Conservation (phyloP, 2,329 filamentous ascomycete species). For the Fusarium nelsonii region DNA sequence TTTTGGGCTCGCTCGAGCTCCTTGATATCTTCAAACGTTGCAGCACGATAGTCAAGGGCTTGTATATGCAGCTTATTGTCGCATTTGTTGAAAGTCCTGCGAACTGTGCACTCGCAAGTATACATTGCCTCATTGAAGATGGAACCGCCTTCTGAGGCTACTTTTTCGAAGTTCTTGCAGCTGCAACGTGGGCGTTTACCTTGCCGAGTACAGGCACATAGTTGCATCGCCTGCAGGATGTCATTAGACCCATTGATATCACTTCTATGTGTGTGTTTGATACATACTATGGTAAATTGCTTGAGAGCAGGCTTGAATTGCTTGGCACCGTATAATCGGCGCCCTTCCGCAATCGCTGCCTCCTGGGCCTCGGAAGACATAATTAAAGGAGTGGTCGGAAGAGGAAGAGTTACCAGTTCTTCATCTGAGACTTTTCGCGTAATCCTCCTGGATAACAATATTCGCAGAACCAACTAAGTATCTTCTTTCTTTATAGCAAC, state of each 20-base stretch:
- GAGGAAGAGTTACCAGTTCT: neutral
- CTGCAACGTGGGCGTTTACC: slow-evolving; percentile 53
- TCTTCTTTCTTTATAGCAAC: neutral
- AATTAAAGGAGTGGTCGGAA: neutral
- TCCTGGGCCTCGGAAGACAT: slow-evolving; percentile 46
- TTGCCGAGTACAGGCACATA: slow-evolving; percentile 53
- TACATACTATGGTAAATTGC: slow-evolving; percentile 54
- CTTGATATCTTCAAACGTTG: slow-evolving; percentile 55
- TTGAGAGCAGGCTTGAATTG: slow-evolving; percentile 54
- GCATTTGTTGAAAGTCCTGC: slow-evolving; percentile 56
- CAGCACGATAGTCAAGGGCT: slow-evolving; percentile 58
- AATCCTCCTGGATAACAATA: neutral
- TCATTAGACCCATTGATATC: neutral
- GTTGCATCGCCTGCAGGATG: slow-evolving; percentile 52
- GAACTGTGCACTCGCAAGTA: slow-evolving; percentile 54
- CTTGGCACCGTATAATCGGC: slow-evolving; percentile 51
- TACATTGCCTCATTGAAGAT: slow-evolving; percentile 59
- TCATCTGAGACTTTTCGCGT: neutral
- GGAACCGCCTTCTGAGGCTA: slow-evolving; percentile 51
- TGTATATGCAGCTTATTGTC: slow-evolving; percentile 55
- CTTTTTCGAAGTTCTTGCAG: slow-evolving; percentile 56
- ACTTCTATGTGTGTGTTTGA: neutral
- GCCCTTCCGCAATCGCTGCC: slow-evolving; percentile 51
- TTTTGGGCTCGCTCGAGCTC: slow-evolving; percentile 55
- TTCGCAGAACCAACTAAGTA: neutral